These are phyloP conservation scores for Exophiala spinifera DNA, from an alignment of 2,329 filamentous ascomycete genomes.

Conservation along the genomic window DNA sequence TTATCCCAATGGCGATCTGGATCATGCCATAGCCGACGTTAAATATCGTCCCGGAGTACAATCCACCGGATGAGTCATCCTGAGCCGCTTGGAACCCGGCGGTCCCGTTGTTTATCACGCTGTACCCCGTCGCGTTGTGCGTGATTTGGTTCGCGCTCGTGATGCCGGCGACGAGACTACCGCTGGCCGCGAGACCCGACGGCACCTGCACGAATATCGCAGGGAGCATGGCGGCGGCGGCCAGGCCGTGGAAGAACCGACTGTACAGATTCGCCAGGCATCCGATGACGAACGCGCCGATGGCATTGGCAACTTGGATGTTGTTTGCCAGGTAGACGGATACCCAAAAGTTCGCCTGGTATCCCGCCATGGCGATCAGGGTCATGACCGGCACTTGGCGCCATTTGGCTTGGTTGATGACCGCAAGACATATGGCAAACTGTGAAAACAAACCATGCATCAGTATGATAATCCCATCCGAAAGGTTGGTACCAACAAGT, in stretches of 20 bases:
- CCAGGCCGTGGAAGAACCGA: constrained; percentile 67
- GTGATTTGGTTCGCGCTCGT: constrained; percentile 44
- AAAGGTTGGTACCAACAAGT: too few relatives aligned
- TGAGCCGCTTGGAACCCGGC: background rate
- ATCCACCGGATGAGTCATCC: background rate
- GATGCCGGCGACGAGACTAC: constrained; percentile 56
- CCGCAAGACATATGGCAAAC: constrained; percentile 70
- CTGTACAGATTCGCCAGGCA: constrained; percentile 76
- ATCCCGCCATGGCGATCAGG: constrained; percentile 68
- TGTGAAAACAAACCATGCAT: constrained; percentile 27
- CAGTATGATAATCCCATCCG: background rate
- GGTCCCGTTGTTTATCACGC: constrained; percentile 41
- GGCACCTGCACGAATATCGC: constrained; percentile 74
- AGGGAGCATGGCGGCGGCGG: constrained; percentile 78
- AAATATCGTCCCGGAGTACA: constrained; percentile 36
- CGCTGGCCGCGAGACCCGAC: constrained; percentile 57
- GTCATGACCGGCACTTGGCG: constrained; percentile 75
- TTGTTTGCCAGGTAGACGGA: constrained; percentile 65
- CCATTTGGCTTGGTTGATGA: constrained; percentile 80
- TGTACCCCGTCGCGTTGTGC: constrained; percentile 41
- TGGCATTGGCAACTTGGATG: constrained; percentile 70
- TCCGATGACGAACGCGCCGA: constrained; percentile 73
- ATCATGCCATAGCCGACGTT: constrained; percentile 48
- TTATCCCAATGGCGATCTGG: constrained; percentile 48
- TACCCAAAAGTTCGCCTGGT: constrained; percentile 71